These are phyloP conservation scores for Pyrenochaeta sp. DNA, from an alignment of 2,329 filamentous ascomycete genomes.

Conservation along the genomic window DNA sequence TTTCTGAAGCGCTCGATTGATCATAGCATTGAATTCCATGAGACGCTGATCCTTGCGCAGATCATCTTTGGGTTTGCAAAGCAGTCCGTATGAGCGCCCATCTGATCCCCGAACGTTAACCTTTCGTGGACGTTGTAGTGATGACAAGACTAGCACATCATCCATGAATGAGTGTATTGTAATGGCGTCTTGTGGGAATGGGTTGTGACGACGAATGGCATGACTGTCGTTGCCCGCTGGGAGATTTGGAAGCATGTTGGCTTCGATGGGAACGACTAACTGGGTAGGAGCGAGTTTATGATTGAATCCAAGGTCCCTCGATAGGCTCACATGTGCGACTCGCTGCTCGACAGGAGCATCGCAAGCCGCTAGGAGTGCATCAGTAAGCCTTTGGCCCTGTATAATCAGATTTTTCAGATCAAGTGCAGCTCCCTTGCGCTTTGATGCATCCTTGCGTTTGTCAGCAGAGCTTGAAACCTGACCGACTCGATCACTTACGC, in stretches of 20 bases:
- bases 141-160: constrained; percentile 88
- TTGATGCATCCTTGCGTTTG: constrained; percentile 59
- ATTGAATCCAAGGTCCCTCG: constrained; percentile 81
- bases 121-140: constrained; percentile 89
- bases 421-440: constrained; percentile 60
- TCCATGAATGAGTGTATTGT: constrained; percentile 84
- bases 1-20: constrained; percentile 91
- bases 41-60: constrained; percentile 95
- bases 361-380: constrained; percentile 82
- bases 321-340: constrained; percentile 76
- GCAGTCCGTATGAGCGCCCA: constrained; percentile 84
- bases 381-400: constrained; percentile 82
- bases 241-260: constrained; percentile 81
- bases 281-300: constrained; percentile 82
- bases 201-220: constrained; percentile 75
- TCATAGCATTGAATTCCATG: constrained; percentile 99
- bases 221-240: constrained; percentile 75
- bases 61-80: constrained; percentile 98
- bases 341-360: constrained; percentile 79
- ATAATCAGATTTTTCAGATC: constrained; percentile 77
- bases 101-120: constrained; percentile 89
- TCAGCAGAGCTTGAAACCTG: constrained; percentile 37
- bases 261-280: constrained; percentile 88
- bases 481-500: constrained; percentile 29
- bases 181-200: constrained; percentile 86